Evolutionary conservation across 2,329 filamentous ascomycete species (phyloP).

Genomic region (Aspergillus sp.): DNA sequence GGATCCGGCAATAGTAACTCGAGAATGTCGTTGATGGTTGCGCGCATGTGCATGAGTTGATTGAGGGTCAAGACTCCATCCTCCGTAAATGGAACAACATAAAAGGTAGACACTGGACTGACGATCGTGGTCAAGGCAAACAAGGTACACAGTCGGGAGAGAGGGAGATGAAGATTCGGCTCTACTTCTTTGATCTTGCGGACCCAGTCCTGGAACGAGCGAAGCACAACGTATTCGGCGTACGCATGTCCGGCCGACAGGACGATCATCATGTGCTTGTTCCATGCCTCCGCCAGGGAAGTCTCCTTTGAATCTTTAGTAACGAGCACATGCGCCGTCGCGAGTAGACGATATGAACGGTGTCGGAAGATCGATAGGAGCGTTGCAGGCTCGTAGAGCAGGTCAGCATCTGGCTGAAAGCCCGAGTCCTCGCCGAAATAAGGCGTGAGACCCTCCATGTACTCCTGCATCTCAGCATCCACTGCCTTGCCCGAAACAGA

Average conservation of each 20-base stretch:
- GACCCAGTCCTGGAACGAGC: not conserved
- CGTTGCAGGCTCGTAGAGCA: not conserved
- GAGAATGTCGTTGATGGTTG: not conserved
- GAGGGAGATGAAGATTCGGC: not conserved
- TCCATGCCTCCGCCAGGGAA: conserved; percentile 4
- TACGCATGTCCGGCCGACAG: conserved; percentile 4
- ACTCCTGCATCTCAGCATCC: not conserved
- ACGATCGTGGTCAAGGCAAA: conserved; percentile 6
- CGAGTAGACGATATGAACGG: not conserved
- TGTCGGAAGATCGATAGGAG: not conserved
- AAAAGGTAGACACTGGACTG: not conserved
- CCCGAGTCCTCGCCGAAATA: not conserved
- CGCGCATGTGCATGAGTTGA: not conserved
- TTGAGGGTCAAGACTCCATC: not conserved
- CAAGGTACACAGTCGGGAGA: not conserved
- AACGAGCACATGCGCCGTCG: not conserved
- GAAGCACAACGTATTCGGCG: conserved; percentile 1
- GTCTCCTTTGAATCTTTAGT: not conserved
- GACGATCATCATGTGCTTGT: conserved; percentile 1
- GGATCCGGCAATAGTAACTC: not conserved
- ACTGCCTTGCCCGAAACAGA: not conserved
- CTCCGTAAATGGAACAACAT: not conserved
- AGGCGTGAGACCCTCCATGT: not conserved
- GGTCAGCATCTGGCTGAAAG: not conserved
- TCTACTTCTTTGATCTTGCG: not conserved